Conservation (phyloP, 129 eudicot genomes). For the Centaurea solstitialis region DNA sequence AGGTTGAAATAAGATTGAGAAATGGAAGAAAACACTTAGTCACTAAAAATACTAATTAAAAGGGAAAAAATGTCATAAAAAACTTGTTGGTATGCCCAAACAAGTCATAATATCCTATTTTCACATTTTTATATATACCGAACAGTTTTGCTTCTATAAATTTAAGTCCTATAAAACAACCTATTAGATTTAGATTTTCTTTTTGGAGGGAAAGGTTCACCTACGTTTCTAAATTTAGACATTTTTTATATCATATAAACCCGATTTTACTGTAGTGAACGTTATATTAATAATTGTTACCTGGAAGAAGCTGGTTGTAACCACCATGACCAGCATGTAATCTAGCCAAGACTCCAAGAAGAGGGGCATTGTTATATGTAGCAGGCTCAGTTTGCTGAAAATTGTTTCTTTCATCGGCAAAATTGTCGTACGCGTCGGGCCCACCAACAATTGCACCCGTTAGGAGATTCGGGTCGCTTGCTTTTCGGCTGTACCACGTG, state of each 20-base stretch:
- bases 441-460: conserved; percentile 44
- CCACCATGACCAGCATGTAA: conserved; percentile 76
- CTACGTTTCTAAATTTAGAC: too few species aligned
- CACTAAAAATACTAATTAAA: too few species aligned
- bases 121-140: too few species aligned
- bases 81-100: too few species aligned
- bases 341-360: conserved; percentile 53
- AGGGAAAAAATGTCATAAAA: too few species aligned
- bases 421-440: conserved; percentile 37
- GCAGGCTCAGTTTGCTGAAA: conserved; percentile 51
- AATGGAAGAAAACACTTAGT: neutral
- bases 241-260: too few species aligned
- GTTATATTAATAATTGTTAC: conserved; percentile 17
- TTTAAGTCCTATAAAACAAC: too few species aligned
- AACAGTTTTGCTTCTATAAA: too few species aligned
- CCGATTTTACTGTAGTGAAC: neutral
- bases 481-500: conserved; percentile 48
- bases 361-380: conserved; percentile 43
- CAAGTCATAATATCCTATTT: too few species aligned
- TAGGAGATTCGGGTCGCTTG: conserved; percentile 45
- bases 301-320: conserved; percentile 89
- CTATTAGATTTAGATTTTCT: too few species aligned
- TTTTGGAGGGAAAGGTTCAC: too few species aligned
- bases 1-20: neutral
- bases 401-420: conserved; percentile 40